Percentiles rank a stretch among this genome's conserved stretches.
Evolutionary conservation across 805 yeast species (phyloP).

Genomic region (Nakazawaea populi): DNA sequence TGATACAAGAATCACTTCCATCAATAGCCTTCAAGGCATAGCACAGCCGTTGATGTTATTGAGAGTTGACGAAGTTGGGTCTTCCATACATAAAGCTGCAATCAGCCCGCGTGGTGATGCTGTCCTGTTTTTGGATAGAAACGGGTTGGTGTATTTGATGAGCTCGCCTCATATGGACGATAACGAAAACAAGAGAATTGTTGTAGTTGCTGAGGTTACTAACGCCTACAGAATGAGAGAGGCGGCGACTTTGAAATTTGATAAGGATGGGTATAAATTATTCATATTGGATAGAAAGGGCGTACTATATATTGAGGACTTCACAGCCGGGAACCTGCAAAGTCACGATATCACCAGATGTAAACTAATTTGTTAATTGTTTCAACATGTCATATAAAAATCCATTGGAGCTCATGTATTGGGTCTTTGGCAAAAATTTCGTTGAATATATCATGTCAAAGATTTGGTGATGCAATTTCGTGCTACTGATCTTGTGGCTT

Average conservation of each 20-base stretch:
- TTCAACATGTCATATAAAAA: slow-evolving; percentile 3
- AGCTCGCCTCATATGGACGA: slow-evolving; percentile 53
- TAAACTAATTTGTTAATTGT: slow-evolving; percentile 39
- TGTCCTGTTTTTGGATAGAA: slow-evolving; percentile 71
- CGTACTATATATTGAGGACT: slow-evolving; percentile 70
- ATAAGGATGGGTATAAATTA: slow-evolving; percentile 76
- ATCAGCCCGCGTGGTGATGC: slow-evolving; percentile 86
- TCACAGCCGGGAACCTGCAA: slow-evolving; percentile 79
- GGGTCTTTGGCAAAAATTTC: slow-evolving; percentile 2
- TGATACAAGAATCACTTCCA: slow-evolving; percentile 52
- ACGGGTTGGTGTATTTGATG: slow-evolving; percentile 69
- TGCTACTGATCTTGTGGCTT: slow-evolving; percentile 14
- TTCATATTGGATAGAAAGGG: slow-evolving; percentile 81
- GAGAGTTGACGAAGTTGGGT: slow-evolving; percentile 76
- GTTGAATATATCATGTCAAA: slow-evolving; percentile 24
- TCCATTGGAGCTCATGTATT: slow-evolving; percentile 5
- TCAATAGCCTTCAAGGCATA: slow-evolving; percentile 31
- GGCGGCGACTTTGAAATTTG: slow-evolving; percentile 74
- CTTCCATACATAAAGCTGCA: slow-evolving; percentile 65
- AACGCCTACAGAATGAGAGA: slow-evolving; percentile 67
- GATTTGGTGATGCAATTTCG: slow-evolving; percentile 22
- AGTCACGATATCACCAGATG: slow-evolving; percentile 62
- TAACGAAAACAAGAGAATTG: slow-evolving; percentile 52
- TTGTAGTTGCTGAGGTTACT: slow-evolving; percentile 71
- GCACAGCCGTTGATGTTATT: slow-evolving; percentile 57